Evolutionary conservation across 2,329 filamentous ascomycete species (phyloP), one percentile per base, ranked within the genome.

Genomic region (Diplodia corticola): DNA sequence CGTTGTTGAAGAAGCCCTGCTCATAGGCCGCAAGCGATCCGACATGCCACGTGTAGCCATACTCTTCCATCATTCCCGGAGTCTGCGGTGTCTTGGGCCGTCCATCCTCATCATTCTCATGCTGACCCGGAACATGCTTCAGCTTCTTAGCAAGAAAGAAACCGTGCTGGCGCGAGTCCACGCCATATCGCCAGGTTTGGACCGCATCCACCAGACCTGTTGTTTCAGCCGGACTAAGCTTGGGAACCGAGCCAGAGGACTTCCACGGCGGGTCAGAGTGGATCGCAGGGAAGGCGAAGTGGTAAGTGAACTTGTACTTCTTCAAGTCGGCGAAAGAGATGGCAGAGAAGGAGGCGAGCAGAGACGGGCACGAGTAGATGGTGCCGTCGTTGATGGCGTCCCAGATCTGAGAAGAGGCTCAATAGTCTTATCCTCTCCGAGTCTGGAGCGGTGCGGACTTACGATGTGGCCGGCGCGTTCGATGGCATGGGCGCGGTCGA

Each of bases 301-400:
- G 96, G 80, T 98, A 98, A n/a, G 90, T 92, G 76, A 98, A 97
- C 69, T 89, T 92, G 81, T 98, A 98, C 75, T 96, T 97, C 78
- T 99, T 99, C 37, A 99, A 85, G 75, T 99, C 94, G 69, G 95
- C 94, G 76, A 92, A 99, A 17, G 92, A 97, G 53, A 98, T 87
- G 67, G 96, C 88, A 28, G 91, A 86, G 77, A 97, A 98, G 6
- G 92, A 95, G 4, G 92, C 89, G 20, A 99, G 87, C 2, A 98
- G 85, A 4, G 94, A 97, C 2, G 95, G 95, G 60, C 94, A 91
- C 10, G 93, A 95, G 80, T 96, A 98, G 71, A 99, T 97, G 48
- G 92, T 96, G 67, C 93, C 94, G 79, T 99, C 95, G 70, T 93
- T 90, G 74, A 99, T 97, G 28, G 95, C 94, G 78, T 98, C 93